phyloP scores from a whole-genome alignment of 129 eudicot genomes.

The Pseudognaphalium luteoalbum region DNA sequence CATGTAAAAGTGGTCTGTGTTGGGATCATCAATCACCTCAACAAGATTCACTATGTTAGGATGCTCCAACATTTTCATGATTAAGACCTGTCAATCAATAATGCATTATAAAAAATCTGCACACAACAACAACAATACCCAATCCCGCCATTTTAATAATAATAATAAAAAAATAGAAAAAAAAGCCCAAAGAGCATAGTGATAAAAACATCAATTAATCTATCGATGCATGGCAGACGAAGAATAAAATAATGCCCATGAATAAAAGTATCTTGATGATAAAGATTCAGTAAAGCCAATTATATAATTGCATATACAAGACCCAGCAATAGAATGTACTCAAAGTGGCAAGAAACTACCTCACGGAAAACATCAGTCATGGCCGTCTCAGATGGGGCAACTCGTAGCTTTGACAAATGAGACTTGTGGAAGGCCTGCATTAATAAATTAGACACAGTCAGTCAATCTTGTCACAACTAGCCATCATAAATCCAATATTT shows the following conservation, averaged over 20 bases:
- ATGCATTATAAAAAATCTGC: neutral
- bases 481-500: too few relatives aligned
- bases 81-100: conserved; percentile 64
- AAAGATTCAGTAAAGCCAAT: neutral
- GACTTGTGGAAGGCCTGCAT: conserved; percentile 94
- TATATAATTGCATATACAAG: neutral
- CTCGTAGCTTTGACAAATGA: conserved; percentile 76
- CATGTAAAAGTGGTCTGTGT: conserved; percentile 88
- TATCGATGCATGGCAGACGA: conserved; percentile 12
- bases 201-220: neutral
- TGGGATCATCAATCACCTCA: conserved; percentile 96
- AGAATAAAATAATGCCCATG: neutral
- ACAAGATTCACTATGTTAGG: conserved; percentile 94
- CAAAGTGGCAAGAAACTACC: conserved; percentile 46
- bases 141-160: neutral
- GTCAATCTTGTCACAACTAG: neutral
- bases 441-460: conserved; percentile 22
- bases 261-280: conserved; percentile 15
- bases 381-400: conserved; percentile 93
- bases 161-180: neutral
- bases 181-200: too few relatives aligned
- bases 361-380: conserved; percentile 95
- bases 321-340: conserved; percentile 9
- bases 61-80: conserved; percentile 86
- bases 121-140: neutral